phyloP scores from a whole-genome alignment of 306 rosid genomes.

The Prunus mongolica region DNA sequence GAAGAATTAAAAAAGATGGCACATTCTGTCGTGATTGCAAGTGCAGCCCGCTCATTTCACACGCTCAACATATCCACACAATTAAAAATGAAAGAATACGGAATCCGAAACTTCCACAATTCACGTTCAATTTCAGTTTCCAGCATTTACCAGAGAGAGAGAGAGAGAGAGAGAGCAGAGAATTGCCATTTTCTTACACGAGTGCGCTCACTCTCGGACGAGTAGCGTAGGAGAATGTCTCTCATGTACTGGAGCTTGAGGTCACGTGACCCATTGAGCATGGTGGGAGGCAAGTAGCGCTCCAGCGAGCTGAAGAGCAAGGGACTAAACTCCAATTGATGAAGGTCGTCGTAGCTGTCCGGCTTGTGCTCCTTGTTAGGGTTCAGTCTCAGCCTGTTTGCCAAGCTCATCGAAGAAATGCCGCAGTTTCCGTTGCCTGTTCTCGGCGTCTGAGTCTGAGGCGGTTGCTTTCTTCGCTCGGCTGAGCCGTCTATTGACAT shows the following conservation, averaged over 20 bases:
- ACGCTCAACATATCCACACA: background rate
- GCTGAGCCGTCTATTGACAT: conserved; percentile 50
- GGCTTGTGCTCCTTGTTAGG: conserved; percentile 69
- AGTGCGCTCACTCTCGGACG: conserved; percentile 61
- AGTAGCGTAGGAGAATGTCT: conserved; percentile 61
- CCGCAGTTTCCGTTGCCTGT: conserved; percentile 43
- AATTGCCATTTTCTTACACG: conserved; percentile 41
- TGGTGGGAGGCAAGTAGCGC: conserved; percentile 55
- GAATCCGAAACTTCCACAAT: background rate
- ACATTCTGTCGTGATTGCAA: background rate
- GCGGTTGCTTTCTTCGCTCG: conserved; percentile 43
- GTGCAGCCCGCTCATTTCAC: background rate
- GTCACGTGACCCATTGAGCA: conserved; percentile 61
- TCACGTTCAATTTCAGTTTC: background rate
- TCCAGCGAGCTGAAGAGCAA: conserved; percentile 79
- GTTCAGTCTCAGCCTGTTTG: conserved; percentile 42
- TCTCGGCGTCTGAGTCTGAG: conserved; percentile 28
- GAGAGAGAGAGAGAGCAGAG: background rate
- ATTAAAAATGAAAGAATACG: background rate
- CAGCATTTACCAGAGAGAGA: conserved; percentile 3
- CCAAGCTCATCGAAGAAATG: conserved; percentile 6
- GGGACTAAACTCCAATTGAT: conserved; percentile 65
- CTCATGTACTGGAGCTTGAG: conserved; percentile 71
- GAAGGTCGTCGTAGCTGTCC: conserved; percentile 71
- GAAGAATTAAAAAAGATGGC: background rate